Conservation (phyloP, 148 eudicot species). For the Camellia japonica region DNA sequence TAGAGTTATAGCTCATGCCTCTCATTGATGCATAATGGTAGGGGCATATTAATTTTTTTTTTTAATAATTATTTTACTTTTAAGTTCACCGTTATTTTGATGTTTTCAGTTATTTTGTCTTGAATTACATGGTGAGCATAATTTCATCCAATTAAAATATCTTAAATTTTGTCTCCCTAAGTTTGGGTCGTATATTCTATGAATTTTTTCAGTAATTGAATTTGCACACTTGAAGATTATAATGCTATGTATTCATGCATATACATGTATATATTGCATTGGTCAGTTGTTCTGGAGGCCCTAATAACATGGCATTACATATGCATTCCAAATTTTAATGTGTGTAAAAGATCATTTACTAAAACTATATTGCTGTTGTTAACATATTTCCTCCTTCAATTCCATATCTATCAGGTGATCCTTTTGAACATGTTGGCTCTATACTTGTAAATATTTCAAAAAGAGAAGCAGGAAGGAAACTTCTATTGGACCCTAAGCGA, state of each 20-base stretch:
- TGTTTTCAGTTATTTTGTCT: background rate
- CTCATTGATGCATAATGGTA: background rate
- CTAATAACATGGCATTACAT: background rate
- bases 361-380: background rate
- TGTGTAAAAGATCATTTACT: background rate
- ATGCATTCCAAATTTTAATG: background rate
- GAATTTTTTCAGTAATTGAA: background rate
- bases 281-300: background rate
- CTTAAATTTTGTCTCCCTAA: background rate
- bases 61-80: background rate
- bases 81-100: background rate
- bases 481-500: constrained; percentile 82
- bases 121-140: background rate
- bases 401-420: constrained; percentile 65
- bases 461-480: constrained; percentile 70
- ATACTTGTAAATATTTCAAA: constrained; percentile 85
- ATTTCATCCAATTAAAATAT: background rate
- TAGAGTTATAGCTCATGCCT: background rate
- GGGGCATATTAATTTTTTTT: background rate
- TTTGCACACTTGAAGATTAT: background rate
- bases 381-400: constrained; percentile 12
- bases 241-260: background rate
- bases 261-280: background rate
- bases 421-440: constrained; percentile 93
- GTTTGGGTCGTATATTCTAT: background rate